Percentiles rank a stretch among this genome's conserved stretches.
phyloP scores from a whole-genome alignment of 2,329 filamentous ascomycete genomes.

The Verticillium albo-atrum region DNA sequence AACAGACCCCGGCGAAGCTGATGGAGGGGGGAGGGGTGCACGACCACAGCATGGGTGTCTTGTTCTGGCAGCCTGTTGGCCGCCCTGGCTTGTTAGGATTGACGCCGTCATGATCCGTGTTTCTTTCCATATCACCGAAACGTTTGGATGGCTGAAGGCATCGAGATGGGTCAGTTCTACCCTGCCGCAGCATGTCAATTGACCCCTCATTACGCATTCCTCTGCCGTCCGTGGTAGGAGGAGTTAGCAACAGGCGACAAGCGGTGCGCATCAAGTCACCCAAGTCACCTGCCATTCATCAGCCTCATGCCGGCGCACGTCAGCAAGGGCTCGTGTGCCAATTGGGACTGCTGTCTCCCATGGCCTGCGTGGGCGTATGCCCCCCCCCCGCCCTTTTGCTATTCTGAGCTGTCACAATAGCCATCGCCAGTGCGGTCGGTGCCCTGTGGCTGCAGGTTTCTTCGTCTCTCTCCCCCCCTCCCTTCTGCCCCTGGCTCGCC shows the following conservation, averaged over 20 bases:
- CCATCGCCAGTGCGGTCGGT: background rate
- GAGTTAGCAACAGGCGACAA: background rate
- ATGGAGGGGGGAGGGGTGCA: background rate
- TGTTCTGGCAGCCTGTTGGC: background rate
- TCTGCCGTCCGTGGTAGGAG: too few species aligned
- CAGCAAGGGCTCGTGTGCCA: background rate
- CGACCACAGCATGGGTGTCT: background rate
- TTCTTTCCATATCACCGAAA: too few species aligned
- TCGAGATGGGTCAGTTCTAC: background rate
- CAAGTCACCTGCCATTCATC: background rate
- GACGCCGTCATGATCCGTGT: background rate
- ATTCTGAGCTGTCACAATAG: background rate
- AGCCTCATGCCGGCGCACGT: background rate
- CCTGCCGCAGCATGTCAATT: too few species aligned
- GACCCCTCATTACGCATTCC: too few species aligned
- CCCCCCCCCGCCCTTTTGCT: background rate
- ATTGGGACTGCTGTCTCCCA: background rate
- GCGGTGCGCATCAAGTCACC: background rate
- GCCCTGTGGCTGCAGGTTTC: background rate
- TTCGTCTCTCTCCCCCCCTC: background rate
- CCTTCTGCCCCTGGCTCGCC: background rate
- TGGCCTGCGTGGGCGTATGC: background rate
- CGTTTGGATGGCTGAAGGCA: background rate
- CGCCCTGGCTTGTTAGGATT: background rate
- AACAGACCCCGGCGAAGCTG: background rate